Evolutionary conservation across 768 basidiomycete species (phyloP).

Genomic region (Inosperma sp.): DNA sequence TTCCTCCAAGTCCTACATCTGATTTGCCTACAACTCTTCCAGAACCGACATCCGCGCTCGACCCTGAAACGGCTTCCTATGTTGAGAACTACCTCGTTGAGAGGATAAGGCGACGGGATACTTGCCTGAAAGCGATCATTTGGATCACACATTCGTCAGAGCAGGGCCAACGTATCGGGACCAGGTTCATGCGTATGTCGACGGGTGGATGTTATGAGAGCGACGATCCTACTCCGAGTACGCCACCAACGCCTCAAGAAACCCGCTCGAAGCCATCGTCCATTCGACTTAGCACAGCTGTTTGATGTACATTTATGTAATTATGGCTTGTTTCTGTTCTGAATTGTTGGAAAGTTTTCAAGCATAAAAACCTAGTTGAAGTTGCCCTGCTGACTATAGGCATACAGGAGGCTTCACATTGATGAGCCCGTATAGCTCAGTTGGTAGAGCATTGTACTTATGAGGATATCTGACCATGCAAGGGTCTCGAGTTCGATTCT

Average conservation of each 20-base stretch:
- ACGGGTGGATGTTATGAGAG: conserved; percentile 41
- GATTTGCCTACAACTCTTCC: too few relatives aligned
- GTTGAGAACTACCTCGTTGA: conserved; percentile 62
- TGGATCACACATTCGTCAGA: conserved; percentile 90
- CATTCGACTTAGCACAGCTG: too few relatives aligned
- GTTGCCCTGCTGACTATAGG: too few relatives aligned
- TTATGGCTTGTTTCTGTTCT: background rate
- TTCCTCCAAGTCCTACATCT: background rate
- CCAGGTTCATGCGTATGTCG: conserved; percentile 52
- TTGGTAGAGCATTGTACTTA: conserved; percentile 59
- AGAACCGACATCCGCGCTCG: conserved; percentile 92
- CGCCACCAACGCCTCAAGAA: conserved; percentile 1
- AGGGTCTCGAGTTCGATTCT: conserved; percentile 56
- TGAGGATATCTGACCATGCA: conserved; percentile 48
- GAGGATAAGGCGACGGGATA: conserved; percentile 45
- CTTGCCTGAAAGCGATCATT: conserved; percentile 62
- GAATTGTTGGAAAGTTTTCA: too few relatives aligned
- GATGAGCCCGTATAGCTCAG: conserved; percentile 50
- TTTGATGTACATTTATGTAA: conserved; percentile 1
- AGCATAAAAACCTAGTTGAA: too few relatives aligned
- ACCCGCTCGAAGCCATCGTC: conserved; percentile 3
- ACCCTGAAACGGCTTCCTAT: conserved; percentile 54
- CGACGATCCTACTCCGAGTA: conserved; percentile 13
- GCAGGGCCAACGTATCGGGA: conserved; percentile 72
- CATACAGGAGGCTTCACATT: background rate